Conservation (phyloP, 257 asterid species). For the Przewalskia tangutica region DNA sequence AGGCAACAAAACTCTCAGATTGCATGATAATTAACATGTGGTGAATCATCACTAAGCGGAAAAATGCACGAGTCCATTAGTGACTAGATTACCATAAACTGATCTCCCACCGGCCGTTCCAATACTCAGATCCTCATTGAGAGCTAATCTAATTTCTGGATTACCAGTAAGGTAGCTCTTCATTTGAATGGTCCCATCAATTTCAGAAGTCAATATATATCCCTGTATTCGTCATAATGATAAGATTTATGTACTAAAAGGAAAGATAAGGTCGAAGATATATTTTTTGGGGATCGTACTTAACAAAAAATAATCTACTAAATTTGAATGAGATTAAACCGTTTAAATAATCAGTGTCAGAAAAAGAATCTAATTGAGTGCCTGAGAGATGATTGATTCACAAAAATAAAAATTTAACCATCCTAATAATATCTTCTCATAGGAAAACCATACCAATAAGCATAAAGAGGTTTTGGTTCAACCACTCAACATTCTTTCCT, state of each 20-base stretch:
- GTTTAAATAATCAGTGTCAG: no score
- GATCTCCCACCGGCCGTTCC: constrained; percentile 62
- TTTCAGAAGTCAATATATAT: constrained; percentile 94
- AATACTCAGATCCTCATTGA: constrained; percentile 79
- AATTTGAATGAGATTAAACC: neutral
- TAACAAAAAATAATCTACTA: neutral
- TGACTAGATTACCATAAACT: constrained; percentile 45
- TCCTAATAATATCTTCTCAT: neutral
- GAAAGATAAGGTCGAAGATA: neutral
- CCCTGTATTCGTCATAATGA: constrained; percentile 19
- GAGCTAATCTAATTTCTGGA: constrained; percentile 96
- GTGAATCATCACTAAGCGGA: neutral
- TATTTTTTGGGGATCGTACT: neutral
- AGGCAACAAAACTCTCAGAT: neutral
- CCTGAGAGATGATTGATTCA: neutral
- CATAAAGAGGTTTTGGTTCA: neutral
- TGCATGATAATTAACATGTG: neutral
- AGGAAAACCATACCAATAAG: neutral
- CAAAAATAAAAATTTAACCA: neutral
- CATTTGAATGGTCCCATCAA: constrained; percentile 99
- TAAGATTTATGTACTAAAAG: neutral
- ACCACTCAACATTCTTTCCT: neutral
- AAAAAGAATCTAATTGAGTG: neutral
- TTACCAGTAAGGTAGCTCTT: constrained; percentile 97
- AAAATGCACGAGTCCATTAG: neutral